Conservation (phyloP, 495 filamentous ascomycete genomes). For the Aspergillus bridgeri region DNA sequence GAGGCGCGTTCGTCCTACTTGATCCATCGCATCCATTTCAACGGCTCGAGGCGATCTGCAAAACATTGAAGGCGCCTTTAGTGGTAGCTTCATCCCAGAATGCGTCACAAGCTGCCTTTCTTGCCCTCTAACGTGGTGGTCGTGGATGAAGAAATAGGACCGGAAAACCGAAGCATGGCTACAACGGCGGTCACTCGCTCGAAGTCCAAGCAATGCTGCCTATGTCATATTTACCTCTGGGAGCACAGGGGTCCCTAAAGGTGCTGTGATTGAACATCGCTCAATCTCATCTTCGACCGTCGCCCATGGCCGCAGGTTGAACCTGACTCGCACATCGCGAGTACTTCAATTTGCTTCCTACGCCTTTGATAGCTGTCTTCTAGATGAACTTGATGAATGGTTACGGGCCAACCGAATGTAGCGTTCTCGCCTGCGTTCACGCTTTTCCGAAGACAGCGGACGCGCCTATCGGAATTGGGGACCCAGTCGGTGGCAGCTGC, state of each 20-base stretch:
- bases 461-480: slow-evolving; percentile 15
- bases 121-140: not conserved
- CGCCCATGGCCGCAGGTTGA: not conserved
- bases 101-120: not conserved
- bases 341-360: slow-evolving; percentile 58
- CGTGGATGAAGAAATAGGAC: no score
- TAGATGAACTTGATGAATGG: slow-evolving; percentile 29
- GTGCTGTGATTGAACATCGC: slow-evolving; percentile 32
- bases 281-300: slow-evolving; percentile 3
- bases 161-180: no score
- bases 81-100: slow-evolving; percentile 37
- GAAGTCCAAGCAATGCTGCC: not conserved
- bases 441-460: slow-evolving; percentile 2
- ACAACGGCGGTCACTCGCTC: no score
- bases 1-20: slow-evolving; percentile 43
- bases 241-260: slow-evolving; percentile 40
- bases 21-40: slow-evolving; percentile 44
- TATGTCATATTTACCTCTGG: slow-evolving; percentile 38
- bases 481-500: slow-evolving; percentile 5
- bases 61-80: slow-evolving; percentile 39
- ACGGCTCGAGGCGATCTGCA: slow-evolving; percentile 41
- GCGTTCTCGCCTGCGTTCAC: slow-evolving; percentile 13
- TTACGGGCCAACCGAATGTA: slow-evolving; percentile 16
- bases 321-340: slow-evolving; percentile 18
- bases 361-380: slow-evolving; percentile 55